Percentiles rank a stretch among this genome's conserved stretches.
These are phyloP conservation scores for Lasiodiplodia sp. DNA, from an alignment of 2,329 filamentous ascomycete genomes.

Conservation along the genomic window DNA sequence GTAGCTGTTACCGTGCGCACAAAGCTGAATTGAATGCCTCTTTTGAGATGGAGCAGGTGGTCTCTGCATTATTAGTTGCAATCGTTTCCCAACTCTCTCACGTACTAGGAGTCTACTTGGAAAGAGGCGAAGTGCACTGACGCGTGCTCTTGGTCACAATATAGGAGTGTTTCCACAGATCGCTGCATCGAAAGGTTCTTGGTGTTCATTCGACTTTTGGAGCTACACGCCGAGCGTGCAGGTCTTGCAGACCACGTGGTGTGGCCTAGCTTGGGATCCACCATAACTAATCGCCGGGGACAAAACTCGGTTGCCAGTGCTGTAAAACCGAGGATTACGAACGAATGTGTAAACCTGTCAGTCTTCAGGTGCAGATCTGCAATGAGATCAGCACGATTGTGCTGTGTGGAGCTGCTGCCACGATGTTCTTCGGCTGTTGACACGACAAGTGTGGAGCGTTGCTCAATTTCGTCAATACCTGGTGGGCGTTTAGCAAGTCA, in stretches of 20 bases:
- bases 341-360: not conserved
- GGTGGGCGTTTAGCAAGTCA: not conserved
- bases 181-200: not conserved
- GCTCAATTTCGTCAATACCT: not conserved
- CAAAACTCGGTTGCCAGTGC: not conserved
- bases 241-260: not conserved
- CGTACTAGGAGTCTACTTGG: not conserved
- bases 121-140: not conserved
- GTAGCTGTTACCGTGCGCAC: not conserved
- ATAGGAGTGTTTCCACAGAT: not conserved
- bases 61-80: not conserved
- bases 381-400: not conserved
- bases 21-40: not conserved
- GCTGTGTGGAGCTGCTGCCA: not conserved
- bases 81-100: not conserved
- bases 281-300: not conserved
- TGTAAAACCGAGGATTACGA: not conserved
- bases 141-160: not conserved
- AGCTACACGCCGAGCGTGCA: not conserved
- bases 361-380: slow-evolving; percentile 3
- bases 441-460: slow-evolving; percentile 5
- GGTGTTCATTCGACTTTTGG: not conserved
- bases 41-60: not conserved
- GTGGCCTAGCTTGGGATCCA: not conserved
- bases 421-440: not conserved